Conservation (phyloP, 768 basidiomycete species). For the Xerocomellus dryophilus region DNA sequence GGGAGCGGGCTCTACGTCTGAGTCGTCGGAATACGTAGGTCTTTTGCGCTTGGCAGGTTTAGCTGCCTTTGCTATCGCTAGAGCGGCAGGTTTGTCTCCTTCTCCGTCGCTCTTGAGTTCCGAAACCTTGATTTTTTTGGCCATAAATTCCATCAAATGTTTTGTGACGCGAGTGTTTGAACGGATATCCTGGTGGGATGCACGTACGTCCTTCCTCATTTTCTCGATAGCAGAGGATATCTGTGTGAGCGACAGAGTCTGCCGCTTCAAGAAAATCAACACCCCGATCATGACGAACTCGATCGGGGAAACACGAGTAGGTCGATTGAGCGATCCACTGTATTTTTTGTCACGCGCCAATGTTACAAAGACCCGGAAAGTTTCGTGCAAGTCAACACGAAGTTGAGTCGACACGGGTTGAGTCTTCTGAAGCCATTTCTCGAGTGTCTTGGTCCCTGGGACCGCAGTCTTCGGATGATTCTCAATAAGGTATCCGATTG, state of each 20-base stretch:
- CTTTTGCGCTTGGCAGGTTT: constrained; percentile 30
- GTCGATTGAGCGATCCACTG: constrained; percentile 32
- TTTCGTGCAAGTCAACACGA: constrained; percentile 29
- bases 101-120: constrained; percentile 33
- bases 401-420: constrained; percentile 27
- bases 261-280: constrained; percentile 38
- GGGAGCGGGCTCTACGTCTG: constrained; percentile 14
- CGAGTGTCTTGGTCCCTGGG: constrained; percentile 29
- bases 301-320: constrained; percentile 39
- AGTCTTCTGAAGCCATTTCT: constrained; percentile 37
- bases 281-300: constrained; percentile 46
- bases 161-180: constrained; percentile 37
- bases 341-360: constrained; percentile 35
- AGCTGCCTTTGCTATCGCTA: constrained; percentile 3
- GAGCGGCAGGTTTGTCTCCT: constrained; percentile 29
- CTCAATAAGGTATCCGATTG: constrained; percentile 34
- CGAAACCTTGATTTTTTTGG: constrained; percentile 31
- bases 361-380: constrained; percentile 34
- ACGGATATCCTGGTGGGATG: constrained; percentile 39
- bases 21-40: constrained; percentile 21
- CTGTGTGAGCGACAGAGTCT: constrained; percentile 36
- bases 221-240: constrained; percentile 41
- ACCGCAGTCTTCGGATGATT: constrained; percentile 27
- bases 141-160: constrained; percentile 32
- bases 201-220: constrained; percentile 39